Base-by-base conservation (phyloP, 371 early-diverging fungal genomes). In the Nosema muscidifuracis region DNA sequence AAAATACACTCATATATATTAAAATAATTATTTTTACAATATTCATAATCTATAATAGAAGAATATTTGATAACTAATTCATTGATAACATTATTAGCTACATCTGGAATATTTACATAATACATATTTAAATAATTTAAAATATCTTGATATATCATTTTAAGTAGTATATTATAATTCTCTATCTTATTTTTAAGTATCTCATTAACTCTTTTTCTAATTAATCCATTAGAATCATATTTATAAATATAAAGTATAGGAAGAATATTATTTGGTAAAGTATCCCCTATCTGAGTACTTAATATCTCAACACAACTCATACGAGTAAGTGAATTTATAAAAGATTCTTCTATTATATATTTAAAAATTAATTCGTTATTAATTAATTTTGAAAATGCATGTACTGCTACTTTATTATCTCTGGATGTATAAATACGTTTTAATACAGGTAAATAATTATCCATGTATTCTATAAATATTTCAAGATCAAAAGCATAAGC, bases 131-230 rank as follows among this genome's bases (percentile, higher is more conserved):
- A 30, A 31, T 12, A 67, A 16, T 42, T 47, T 34, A 75, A 53
- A 16, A 75, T 30, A 31, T 63, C 40, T 34, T 34, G 15, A 36
- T 51, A 44, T 6, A 62, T 43, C 0, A 26, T 22, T 47, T 63
- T 75, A 16, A 75, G 15, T 15, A 43, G 22, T 26, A 42, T 69
- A 40, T 75, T 75, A 10, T 75, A 43, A 60, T 75, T 68, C 13
- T 24, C 26, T 15, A 75, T 44, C 16, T n/a, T 57, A 2, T 34
- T 34, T 18, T 69, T 75, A 42, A 55, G 70, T 33, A 69, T 47
- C 7, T 75, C 75, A 30, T 28, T 16, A 43, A 68, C 75, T 64
- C 31, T 68, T 43, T 75, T 75, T 56, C 64, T 50, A 13, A 75
- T 6, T 26, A 69, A 30, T 9, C 31, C 36, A 34, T 75, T 75